phyloP scores from a whole-genome alignment of 2,329 filamentous ascomycete genomes.

The Pezicula radicicola region DNA sequence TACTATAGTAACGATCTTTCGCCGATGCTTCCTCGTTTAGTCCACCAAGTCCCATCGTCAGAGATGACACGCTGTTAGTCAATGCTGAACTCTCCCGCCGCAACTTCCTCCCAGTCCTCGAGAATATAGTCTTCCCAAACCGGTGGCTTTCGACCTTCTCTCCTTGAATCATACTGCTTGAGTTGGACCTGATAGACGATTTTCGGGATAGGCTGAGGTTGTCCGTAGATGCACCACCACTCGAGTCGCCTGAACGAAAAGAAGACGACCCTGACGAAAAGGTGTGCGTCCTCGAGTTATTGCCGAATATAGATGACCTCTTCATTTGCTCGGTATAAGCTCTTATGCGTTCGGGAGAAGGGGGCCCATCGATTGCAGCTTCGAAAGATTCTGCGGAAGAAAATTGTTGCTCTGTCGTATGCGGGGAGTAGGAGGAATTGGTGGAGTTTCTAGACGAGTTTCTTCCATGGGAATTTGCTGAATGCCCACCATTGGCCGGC shows the following conservation, averaged over 20 bases:
- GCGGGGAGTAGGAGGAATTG: not conserved
- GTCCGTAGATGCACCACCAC: slow-evolving; percentile 18
- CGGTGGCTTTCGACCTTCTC: slow-evolving; percentile 59
- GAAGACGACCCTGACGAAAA: slow-evolving; percentile 56
- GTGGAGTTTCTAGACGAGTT: slow-evolving; percentile 1
- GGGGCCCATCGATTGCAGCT: slow-evolving; percentile 57
- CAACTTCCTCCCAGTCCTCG: slow-evolving; percentile 44
- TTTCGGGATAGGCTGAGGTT: slow-evolving; percentile 46
- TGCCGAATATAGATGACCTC: slow-evolving; percentile 45
- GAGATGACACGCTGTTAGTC: slow-evolving; percentile 10
- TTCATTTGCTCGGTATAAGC: slow-evolving; percentile 58
- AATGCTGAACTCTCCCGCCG: slow-evolving; percentile 41
- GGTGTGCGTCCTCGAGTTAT: slow-evolving; percentile 41
- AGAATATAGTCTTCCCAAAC: slow-evolving; percentile 58
- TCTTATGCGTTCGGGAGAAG: slow-evolving; percentile 57
- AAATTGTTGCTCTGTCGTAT: slow-evolving; percentile 8
- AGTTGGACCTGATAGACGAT: slow-evolving; percentile 53
- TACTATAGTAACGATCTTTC: slow-evolving; percentile 19
- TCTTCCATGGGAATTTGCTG: slow-evolving; percentile 13
- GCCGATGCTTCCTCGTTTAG: slow-evolving; percentile 14
- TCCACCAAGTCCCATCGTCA: slow-evolving; percentile 5
- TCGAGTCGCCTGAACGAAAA: slow-evolving; percentile 40
- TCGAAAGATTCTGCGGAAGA: slow-evolving; percentile 44
- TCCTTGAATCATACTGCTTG: slow-evolving; percentile 45
- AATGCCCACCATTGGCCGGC: slow-evolving; percentile 8